Base-by-base conservation (phyloP, 2,329 filamentous ascomycete species). In the Elsinoe arachidis region DNA sequence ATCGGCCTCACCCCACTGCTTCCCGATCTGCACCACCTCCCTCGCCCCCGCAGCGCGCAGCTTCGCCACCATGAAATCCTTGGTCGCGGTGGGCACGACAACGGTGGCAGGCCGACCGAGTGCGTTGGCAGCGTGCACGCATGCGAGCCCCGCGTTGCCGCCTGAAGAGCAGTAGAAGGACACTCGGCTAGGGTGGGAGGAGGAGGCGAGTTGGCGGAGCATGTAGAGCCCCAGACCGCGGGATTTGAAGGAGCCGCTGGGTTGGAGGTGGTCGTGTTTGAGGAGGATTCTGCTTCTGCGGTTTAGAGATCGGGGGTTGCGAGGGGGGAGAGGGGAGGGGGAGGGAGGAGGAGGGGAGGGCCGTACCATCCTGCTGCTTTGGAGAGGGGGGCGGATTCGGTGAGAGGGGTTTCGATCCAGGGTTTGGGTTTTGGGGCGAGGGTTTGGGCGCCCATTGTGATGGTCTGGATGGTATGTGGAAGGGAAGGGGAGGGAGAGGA, bases 241-340 rank as follows among this genome's bases (percentile, higher is more conserved):
- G 60, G 87, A 91, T 71, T 95, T 61, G 82, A 95, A 95, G 38
- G 87, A 91, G 61, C 87, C 87, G 19, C 86, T 87, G 3, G 89
- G 90, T 67, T 95, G 90, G 56, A 90, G 80, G 68, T 87, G 88
- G 65, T 95, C 89, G 61, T 93, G 81, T 71, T 95, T 95, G 66
- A 95, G 83, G 70, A 87, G 88, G 70, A 95, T 82, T 74, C 87
- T 85, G 75, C 87, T 78, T 70, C 68, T 74, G 63, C 67, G 66
- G 69, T 69, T 73, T 73, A 73, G 71, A 37, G 30, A 46, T 56
- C 53, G 38, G 46, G n/a, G 14, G 30, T 54, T 35, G 23, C 21
- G n/a, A 46, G 46, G 30, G 3, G 41, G 12, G n/a, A 23, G n/a
- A 7, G 14, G 44, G 15, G 21, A 57, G 38, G 26, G 49, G 39